Percentiles rank a stretch among this genome's conserved stretches.
These are phyloP conservation scores for Ogataea sp. DNA, from an alignment of 805 yeast species.

Conservation along the genomic window DNA sequence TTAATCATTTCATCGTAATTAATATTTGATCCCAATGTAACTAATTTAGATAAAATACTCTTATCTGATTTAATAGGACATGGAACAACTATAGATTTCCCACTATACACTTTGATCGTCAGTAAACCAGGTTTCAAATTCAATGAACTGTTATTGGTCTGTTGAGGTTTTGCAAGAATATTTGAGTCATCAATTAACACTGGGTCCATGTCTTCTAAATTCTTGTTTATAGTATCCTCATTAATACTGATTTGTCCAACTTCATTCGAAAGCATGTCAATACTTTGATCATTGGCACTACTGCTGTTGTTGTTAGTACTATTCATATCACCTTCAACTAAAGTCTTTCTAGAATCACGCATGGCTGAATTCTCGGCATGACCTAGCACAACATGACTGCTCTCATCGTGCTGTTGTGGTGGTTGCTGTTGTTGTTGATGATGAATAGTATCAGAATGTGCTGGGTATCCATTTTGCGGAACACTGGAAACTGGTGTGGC, in stretches of 20 bases:
- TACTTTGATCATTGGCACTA: constrained; percentile 2
- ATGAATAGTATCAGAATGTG: too few species aligned
- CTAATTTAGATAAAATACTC: constrained; percentile 54
- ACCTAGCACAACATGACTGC: too few species aligned
- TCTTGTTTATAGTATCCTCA: constrained; percentile 13
- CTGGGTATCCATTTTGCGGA: constrained; percentile 1
- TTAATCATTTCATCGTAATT: constrained; percentile 22
- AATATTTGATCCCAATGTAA: constrained; percentile 42
- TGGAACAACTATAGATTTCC: constrained; percentile 62
- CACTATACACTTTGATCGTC: constrained; percentile 69
- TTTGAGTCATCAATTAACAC: constrained; percentile 17
- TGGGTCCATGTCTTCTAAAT: constrained; percentile 25
- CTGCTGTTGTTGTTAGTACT: constrained; percentile 6
- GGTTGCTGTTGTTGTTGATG: not conserved
- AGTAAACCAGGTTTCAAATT: constrained; percentile 55
- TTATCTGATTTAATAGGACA: constrained; percentile 58
- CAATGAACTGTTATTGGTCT: not conserved
- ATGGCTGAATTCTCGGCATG: too few species aligned
- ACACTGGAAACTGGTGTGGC: not conserved
- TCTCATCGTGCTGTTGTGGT: not conserved
- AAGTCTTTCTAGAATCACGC: constrained; percentile 14
- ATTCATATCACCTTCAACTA: constrained; percentile 11
- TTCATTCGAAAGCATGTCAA: constrained; percentile 1
- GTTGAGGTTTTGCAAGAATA: not conserved
- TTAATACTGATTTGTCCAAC: constrained; percentile 2